A percentile compares a stretch with the other conserved stretches of the same genome.
Evolutionary conservation across 352 stramenopile species (phyloP).

Genomic region (Globisporangium uncinulatum): DNA sequence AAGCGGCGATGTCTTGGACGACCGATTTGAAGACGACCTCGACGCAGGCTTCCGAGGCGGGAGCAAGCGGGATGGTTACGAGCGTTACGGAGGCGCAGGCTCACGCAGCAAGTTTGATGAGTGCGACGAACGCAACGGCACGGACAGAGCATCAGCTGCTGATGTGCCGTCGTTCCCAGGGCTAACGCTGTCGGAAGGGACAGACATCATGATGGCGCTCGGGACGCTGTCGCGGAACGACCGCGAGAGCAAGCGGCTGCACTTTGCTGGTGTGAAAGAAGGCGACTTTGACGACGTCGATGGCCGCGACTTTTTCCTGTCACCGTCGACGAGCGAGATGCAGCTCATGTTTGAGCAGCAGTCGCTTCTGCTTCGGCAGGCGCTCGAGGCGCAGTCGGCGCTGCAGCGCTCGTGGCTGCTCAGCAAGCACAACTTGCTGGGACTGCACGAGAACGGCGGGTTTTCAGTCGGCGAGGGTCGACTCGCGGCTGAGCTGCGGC

Average conservation of each 20-base stretch:
- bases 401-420: conserved; percentile 75
- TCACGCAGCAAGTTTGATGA: conserved; percentile 4
- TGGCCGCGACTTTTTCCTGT: conserved; percentile 71
- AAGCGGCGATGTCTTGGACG: conserved; percentile 49
- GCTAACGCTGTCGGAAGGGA: conserved; percentile 69
- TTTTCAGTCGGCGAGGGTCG: conserved; percentile 81
- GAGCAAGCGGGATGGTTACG: conserved; percentile 4
- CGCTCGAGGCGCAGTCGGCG: conserved; percentile 68
- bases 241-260: conserved; percentile 22
- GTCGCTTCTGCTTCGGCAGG: conserved; percentile 54
- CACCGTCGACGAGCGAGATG: conserved; percentile 82
- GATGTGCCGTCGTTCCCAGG: conserved; percentile 22
- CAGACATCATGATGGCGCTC: conserved; percentile 71
- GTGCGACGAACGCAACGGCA: background rate
- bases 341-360: conserved; percentile 88
- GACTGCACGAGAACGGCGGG: conserved; percentile 33
- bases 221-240: conserved; percentile 33
- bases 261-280: conserved; percentile 42
- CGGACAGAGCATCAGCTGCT: background rate
- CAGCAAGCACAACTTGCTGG: conserved; percentile 67
- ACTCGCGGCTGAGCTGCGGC: conserved; percentile 67
- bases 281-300: conserved; percentile 51
- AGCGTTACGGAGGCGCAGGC: background rate
- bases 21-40: conserved; percentile 11
- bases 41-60: background rate